Evolutionary conservation across 2,329 filamentous ascomycete species (phyloP), one percentile per base, ranked within the genome.

Genomic region (Cercospora zeae-maydis): DNA sequence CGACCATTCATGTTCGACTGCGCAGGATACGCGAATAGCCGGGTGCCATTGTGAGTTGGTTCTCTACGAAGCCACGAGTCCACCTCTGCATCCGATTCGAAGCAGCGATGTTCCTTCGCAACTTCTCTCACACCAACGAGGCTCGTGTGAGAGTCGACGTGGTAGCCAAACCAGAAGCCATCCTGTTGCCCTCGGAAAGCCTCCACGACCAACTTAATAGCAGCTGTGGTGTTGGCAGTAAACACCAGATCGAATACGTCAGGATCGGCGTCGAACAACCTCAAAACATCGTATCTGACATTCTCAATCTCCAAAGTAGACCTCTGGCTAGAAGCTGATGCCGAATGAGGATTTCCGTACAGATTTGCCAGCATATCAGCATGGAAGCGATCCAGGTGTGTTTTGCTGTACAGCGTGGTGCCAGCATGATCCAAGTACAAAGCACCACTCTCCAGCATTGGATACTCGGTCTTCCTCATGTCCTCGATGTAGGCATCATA

Each of bases 1-100:
- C 83, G 84, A 2, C 93, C 93, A 67, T 93, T 89, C 89, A 97
- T 90, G 73, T 97, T 96, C 33, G 93, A 97, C 74, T 98, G 93
- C 1, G 88, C 93, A 7, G 93, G 90, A 74, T 92, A 97, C 30
- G 91, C 90, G 74, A 98, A 91, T 0, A 91, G 75, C 4, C 61
- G 66, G 65, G 67, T 27, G 76, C 71, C n/a, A 72, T 66, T 16
- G 10, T 39, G 10, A 66, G 54, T 47, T 36, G 58, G 45, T 54
- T 64, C 52, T 39, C 47, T 34, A 4, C 75, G 73, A 7, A 93
- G 77, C 89, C 91, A 96, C 1, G 75, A 69, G 14, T 86, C 79
- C 8, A 96, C 84, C 54, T 86, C 86, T 0, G 73, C 73, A 70
- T 92, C 86, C 24, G 79, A 81, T 58, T 82, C 77, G 37, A 96